A percentile compares a stretch with the other conserved stretches of the same genome.
These are phyloP conservation scores for Danielia reshetovae DNA, from an alignment of 805 yeast genomes.

Conservation along the genomic window DNA sequence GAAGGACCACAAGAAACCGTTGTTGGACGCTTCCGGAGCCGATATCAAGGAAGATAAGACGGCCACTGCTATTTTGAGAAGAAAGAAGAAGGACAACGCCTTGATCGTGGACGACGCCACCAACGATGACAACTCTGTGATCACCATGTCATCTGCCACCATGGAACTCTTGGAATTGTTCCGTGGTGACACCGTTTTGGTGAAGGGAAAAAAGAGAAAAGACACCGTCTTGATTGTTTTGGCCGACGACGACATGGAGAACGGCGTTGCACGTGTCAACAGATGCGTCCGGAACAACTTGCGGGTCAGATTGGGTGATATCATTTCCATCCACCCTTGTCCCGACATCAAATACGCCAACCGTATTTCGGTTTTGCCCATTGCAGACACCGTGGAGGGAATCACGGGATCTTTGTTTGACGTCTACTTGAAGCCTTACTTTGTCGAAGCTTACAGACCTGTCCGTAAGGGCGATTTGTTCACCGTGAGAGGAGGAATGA, in stretches of 20 bases:
- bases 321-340: conserved; percentile 87
- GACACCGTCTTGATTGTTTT: conserved; percentile 95
- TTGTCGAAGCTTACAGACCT: conserved; percentile 98
- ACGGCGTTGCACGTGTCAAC: conserved; percentile 90
- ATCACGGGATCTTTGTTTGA: conserved; percentile 95
- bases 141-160: conserved; percentile 90
- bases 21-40: conserved; percentile 61
- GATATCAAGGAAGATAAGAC: conserved; percentile 60
- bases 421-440: conserved; percentile 94
- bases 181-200: conserved; percentile 96
- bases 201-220: conserved; percentile 96
- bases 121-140: conserved; percentile 94
- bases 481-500: conserved; percentile 97
- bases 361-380: conserved; percentile 91
- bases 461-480: conserved; percentile 97
- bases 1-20: conserved; percentile 33
- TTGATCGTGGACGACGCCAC: conserved; percentile 94
- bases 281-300: conserved; percentile 95
- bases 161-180: conserved; percentile 93
- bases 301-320: conserved; percentile 90
- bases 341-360: conserved; percentile 97
- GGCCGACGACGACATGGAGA: conserved; percentile 95
- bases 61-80: conserved; percentile 95
- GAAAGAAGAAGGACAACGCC: conserved; percentile 97
- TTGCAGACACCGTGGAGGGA: conserved; percentile 98